These are phyloP conservation scores for Austroboletus novae-zelandiae DNA, from an alignment of 1,284 basidiomycete species.

Conservation along the genomic window DNA sequence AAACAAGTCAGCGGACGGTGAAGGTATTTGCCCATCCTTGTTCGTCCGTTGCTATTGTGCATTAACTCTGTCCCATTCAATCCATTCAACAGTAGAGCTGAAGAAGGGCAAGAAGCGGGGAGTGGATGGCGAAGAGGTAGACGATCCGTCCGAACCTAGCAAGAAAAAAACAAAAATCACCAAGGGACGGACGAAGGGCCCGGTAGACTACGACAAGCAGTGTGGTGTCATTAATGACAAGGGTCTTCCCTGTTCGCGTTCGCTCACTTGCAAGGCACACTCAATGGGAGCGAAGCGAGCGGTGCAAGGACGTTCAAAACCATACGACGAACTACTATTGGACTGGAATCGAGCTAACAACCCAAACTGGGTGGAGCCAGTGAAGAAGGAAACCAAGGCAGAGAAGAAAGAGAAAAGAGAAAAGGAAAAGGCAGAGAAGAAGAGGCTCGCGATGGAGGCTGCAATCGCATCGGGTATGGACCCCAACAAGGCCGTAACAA, in stretches of 20 bases:
- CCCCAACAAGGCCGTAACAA: slow-evolving; percentile 42
- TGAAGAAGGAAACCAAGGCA: slow-evolving; percentile 78
- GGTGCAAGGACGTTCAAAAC: slow-evolving; percentile 82
- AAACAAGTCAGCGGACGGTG: slow-evolving; percentile 42
- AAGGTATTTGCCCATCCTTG: slow-evolving; percentile 32
- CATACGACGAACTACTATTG: slow-evolving; percentile 84
- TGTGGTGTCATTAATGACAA: slow-evolving; percentile 99
- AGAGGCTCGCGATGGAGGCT: slow-evolving; percentile 62
- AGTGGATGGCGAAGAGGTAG: slow-evolving; percentile 59
- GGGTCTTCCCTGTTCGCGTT: slow-evolving; percentile 89
- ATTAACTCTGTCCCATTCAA: slow-evolving; percentile 7
- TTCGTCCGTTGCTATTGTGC: slow-evolving; percentile 4
- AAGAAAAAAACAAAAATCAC: slow-evolving; percentile 79
- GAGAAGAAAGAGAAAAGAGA: slow-evolving; percentile 80
- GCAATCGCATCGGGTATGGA: slow-evolving; percentile 60
- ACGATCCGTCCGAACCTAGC: slow-evolving; percentile 55
- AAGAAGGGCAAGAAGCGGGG: slow-evolving; percentile 68
- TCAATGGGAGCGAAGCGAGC: slow-evolving; percentile 96
- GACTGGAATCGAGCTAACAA: slow-evolving; percentile 95
- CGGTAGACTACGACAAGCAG: slow-evolving; percentile 89
- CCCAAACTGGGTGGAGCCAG: slow-evolving; percentile 92
- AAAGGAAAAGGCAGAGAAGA: slow-evolving; percentile 74
- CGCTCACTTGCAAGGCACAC: slow-evolving; percentile 97
- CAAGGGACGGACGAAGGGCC: slow-evolving; percentile 77
- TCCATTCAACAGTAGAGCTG: slow-evolving; percentile 22